Percentiles rank a stretch among this genome's conserved stretches.
phyloP scores from a whole-genome alignment of 2,329 filamentous ascomycete species.

The Pseudogymnoascus sp. region DNA sequence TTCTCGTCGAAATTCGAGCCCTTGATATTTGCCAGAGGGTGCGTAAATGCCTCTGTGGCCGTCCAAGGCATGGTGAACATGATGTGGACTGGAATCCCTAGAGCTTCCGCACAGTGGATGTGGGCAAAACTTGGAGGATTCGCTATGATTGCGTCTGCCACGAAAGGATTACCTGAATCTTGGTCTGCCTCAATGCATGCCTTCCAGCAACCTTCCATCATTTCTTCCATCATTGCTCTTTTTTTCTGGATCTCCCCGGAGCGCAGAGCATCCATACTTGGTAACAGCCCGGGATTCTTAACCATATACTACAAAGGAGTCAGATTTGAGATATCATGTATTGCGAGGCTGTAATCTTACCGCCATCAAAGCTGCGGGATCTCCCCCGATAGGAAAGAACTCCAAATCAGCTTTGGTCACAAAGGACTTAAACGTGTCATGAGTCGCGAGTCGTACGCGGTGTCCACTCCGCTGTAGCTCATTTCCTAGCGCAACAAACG shows the following conservation, averaged over 20 bases:
- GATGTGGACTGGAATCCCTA: constrained; percentile 55
- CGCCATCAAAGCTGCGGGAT: constrained; percentile 36
- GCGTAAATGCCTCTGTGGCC: constrained; percentile 37
- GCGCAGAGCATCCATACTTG: constrained; percentile 61
- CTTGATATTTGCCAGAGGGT: constrained; percentile 42
- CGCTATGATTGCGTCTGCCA: constrained; percentile 25
- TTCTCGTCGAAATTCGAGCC: constrained; percentile 27
- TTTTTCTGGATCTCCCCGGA: constrained; percentile 65
- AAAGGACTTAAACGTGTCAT: constrained; percentile 45
- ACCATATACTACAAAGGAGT: constrained; percentile 62
- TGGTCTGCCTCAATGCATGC: constrained; percentile 61
- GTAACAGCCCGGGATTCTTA: constrained; percentile 77
- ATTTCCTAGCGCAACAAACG: constrained; percentile 50
- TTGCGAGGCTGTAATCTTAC: constrained; percentile 33
- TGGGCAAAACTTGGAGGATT: constrained; percentile 35
- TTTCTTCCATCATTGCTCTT: constrained; percentile 63
- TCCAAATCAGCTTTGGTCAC: constrained; percentile 46
- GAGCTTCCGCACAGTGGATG: constrained; percentile 49
- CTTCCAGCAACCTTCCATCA: constrained; percentile 74
- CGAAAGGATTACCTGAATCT: constrained; percentile 17
- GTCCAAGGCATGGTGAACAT: constrained; percentile 61
- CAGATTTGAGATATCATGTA: background rate
- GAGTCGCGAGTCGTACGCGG: constrained; percentile 49
- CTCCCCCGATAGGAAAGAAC: constrained; percentile 51
- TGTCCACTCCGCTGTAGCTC: constrained; percentile 43